Percentiles rank a stretch among this genome's conserved stretches.
These are phyloP conservation scores for Lecanicillium sp. DNA, from an alignment of 2,329 filamentous ascomycete species.

Conservation along the genomic window DNA sequence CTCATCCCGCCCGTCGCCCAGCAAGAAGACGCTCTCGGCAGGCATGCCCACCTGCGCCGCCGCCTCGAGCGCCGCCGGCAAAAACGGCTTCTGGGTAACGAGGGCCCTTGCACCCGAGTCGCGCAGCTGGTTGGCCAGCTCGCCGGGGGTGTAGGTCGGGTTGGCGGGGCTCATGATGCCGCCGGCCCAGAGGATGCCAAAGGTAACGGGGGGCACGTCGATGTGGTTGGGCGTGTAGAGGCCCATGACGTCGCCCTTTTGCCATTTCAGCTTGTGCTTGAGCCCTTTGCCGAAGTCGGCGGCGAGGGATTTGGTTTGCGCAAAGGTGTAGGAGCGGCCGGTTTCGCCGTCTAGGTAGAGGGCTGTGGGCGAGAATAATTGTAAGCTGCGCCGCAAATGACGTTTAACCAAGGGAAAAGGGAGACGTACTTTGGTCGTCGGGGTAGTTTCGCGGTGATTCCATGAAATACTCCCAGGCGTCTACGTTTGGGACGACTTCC, in stretches of 20 bases:
- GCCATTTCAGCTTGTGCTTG: constrained; percentile 66
- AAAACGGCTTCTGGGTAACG: constrained; percentile 61
- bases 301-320: constrained; percentile 56
- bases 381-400: constrained; percentile 1
- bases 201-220: constrained; percentile 69
- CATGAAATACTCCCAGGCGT: constrained; percentile 75
- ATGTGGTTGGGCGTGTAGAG: constrained; percentile 82
- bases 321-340: constrained; percentile 60
- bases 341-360: constrained; percentile 73
- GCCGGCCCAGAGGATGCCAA: constrained; percentile 77
- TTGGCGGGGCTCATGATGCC: constrained; percentile 81
- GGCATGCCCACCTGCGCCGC: constrained; percentile 63
- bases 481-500: constrained; percentile 63
- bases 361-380: constrained; percentile 42
- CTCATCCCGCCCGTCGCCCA: constrained; percentile 62
- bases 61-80: constrained; percentile 59
- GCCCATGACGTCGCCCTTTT: constrained; percentile 74
- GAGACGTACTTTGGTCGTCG: constrained; percentile 60
- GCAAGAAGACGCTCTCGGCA: constrained; percentile 63
- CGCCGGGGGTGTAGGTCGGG: constrained; percentile 74
- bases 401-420: background rate
- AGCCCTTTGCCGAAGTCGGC: constrained; percentile 75
- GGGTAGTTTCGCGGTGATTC: constrained; percentile 60
- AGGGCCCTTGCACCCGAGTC: constrained; percentile 70
- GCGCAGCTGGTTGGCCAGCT: constrained; percentile 76